These are phyloP conservation scores for Microdochium nivale DNA, from an alignment of 2,329 filamentous ascomycete species.

Conservation along the genomic window DNA sequence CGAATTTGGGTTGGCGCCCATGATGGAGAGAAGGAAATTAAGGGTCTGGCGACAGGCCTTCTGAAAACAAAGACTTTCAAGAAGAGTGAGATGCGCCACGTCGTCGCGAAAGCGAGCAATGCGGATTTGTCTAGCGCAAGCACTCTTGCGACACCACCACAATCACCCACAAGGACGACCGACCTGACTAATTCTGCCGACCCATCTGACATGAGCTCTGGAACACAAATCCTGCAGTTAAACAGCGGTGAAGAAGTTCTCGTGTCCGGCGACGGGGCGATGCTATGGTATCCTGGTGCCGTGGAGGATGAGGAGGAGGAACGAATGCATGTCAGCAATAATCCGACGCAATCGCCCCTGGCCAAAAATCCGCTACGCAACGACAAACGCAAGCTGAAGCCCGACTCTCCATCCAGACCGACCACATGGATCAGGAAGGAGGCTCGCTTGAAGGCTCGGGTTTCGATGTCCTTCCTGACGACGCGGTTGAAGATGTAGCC, in stretches of 20 bases:
- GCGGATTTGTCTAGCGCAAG: constrained; percentile 2
- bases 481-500: background rate
- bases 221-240: constrained; percentile 33
- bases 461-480: background rate
- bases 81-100: constrained; percentile 33
- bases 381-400: background rate
- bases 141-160: background rate
- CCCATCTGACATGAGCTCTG: constrained; percentile 4
- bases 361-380: too few species aligned
- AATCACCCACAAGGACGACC: background rate
- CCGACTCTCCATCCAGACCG: background rate
- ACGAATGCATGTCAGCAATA: background rate
- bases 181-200: background rate
- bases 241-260: constrained; percentile 32
- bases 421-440: background rate
- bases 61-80: constrained; percentile 36
- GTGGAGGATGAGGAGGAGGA: background rate
- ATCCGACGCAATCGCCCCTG: too few species aligned
- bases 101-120: constrained; percentile 12
- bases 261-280: constrained; percentile 27
- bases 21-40: constrained; percentile 49
- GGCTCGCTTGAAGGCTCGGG: background rate
- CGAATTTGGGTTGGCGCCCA: constrained; percentile 53
- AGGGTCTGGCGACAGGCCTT: constrained; percentile 40
- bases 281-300: constrained; percentile 14